These are phyloP conservation scores for Hortiboletus campestris DNA, from an alignment of 768 basidiomycete genomes.

Conservation along the genomic window DNA sequence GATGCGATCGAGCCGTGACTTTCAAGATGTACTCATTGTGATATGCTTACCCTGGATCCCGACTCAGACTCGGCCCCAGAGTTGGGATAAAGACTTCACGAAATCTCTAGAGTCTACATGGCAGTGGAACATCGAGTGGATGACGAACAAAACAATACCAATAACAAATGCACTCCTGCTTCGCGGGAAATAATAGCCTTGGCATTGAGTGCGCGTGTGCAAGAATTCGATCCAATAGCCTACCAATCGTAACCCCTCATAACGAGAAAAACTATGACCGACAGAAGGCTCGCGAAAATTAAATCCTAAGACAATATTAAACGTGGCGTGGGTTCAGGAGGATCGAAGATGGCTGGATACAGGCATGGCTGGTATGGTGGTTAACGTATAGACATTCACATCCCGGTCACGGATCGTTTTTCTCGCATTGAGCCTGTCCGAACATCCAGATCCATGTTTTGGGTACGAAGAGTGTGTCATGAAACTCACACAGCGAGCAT, in stretches of 20 bases:
- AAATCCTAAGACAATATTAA: background rate
- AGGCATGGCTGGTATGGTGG: background rate
- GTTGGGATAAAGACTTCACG: no score
- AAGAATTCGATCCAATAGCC: no score
- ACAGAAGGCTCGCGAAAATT: no score
- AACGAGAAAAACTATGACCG: no score
- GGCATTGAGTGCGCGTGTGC: background rate
- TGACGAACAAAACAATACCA: background rate
- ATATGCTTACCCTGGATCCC: background rate
- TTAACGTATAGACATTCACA: background rate
- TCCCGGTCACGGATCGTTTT: conserved; percentile 8
- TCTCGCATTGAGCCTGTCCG: conserved; percentile 11
- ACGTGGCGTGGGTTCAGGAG: background rate
- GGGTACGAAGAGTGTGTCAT: background rate
- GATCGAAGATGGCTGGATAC: background rate
- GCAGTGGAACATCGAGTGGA: background rate
- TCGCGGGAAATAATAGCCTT: no score
- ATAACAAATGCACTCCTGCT: background rate
- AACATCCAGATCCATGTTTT: background rate
- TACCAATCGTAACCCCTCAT: no score
- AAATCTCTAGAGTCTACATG: no score
- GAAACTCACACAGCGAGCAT: conserved; percentile 14
- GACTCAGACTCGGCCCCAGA: no score
- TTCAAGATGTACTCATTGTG: background rate
- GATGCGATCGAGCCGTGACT: conserved; percentile 7